phyloP scores from a whole-genome alignment of 768 basidiomycete genomes.

The Naganishia randhawae region DNA sequence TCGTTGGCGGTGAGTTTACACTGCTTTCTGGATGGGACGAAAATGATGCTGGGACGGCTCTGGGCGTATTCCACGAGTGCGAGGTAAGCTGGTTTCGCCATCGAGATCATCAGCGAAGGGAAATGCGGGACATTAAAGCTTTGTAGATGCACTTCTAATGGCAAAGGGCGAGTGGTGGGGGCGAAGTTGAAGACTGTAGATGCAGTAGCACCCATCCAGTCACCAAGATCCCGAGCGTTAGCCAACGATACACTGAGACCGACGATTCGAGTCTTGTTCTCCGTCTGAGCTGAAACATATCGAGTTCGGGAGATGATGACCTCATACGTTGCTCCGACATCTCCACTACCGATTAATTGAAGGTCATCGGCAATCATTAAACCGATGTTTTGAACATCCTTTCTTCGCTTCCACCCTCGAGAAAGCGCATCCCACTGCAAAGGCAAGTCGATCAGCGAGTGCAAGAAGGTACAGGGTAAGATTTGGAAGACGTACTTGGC shows the following conservation, averaged over 20 bases:
- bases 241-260: slow-evolving; percentile 92
- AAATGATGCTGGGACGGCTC: slow-evolving; percentile 80
- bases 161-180: slow-evolving; percentile 89
- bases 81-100: slow-evolving; percentile 97
- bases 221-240: slow-evolving; percentile 90
- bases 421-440: slow-evolving; percentile 89
- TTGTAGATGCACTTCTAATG: slow-evolving; percentile 95
- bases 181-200: slow-evolving; percentile 98
- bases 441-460: slow-evolving; percentile 8
- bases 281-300: slow-evolving; percentile 90
- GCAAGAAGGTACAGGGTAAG: not conserved
- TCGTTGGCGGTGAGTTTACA: slow-evolving; percentile 92
- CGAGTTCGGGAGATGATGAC: slow-evolving; percentile 93
- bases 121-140: slow-evolving; percentile 96
- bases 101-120: slow-evolving; percentile 96
- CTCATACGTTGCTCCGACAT: slow-evolving; percentile 93
- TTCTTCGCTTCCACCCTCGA: slow-evolving; percentile 90
- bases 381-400: slow-evolving; percentile 90
- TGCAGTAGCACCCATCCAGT: slow-evolving; percentile 93
- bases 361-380: slow-evolving; percentile 92
- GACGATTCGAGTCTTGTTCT: slow-evolving; percentile 86
- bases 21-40: slow-evolving; percentile 88
- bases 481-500: slow-evolving; percentile 60
- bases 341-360: slow-evolving; percentile 81
- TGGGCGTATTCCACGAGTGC: slow-evolving; percentile 83